A percentile compares a stretch with the other conserved stretches of the same genome.
phyloP scores from a whole-genome alignment of 495 filamentous ascomycete species.

The Penicillium daleae region DNA sequence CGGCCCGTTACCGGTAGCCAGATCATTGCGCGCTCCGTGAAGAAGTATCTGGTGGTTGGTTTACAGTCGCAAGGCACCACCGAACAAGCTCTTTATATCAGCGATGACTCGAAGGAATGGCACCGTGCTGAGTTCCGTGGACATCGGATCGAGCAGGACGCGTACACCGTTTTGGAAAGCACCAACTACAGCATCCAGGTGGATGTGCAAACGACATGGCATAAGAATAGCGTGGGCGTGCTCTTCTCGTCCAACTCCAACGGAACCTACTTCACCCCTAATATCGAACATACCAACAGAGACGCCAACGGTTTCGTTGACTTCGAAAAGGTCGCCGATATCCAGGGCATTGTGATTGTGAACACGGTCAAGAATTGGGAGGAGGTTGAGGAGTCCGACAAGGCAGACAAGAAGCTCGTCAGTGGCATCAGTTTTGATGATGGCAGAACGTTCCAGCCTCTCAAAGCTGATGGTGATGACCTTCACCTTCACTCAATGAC shows the following conservation, averaged over 20 bases:
- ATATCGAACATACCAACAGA: conserved; percentile 89
- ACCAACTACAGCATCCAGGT: conserved; percentile 97
- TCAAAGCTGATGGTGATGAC: conserved; percentile 61
- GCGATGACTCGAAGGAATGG: conserved; percentile 81
- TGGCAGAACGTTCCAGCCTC: conserved; percentile 71
- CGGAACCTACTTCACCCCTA: conserved; percentile 90
- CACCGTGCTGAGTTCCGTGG: conserved; percentile 88
- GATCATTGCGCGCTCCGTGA: conserved; percentile 68
- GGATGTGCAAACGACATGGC: conserved; percentile 76
- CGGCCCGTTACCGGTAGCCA: conserved; percentile 77
- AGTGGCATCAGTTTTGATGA: conserved; percentile 93
- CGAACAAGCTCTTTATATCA: conserved; percentile 86
- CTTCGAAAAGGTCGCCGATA: conserved; percentile 87
- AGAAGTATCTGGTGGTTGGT: conserved; percentile 83
- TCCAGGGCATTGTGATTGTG: conserved; percentile 89
- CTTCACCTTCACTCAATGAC: conserved; percentile 93
- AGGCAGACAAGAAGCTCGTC: conserved; percentile 64
- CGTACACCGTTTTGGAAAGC: conserved; percentile 91
- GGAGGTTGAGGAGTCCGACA: conserved; percentile 61
- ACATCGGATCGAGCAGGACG: conserved; percentile 79
- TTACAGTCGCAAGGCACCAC: conserved; percentile 76
- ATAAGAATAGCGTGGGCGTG: conserved; percentile 73
- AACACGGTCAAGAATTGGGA: conserved; percentile 89
- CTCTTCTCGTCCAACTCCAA: conserved; percentile 95
- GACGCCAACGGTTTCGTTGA: conserved; percentile 73